phyloP scores from a whole-genome alignment of 371 early-diverging fungal species.

The Apophysomyces trapeziformis region DNA sequence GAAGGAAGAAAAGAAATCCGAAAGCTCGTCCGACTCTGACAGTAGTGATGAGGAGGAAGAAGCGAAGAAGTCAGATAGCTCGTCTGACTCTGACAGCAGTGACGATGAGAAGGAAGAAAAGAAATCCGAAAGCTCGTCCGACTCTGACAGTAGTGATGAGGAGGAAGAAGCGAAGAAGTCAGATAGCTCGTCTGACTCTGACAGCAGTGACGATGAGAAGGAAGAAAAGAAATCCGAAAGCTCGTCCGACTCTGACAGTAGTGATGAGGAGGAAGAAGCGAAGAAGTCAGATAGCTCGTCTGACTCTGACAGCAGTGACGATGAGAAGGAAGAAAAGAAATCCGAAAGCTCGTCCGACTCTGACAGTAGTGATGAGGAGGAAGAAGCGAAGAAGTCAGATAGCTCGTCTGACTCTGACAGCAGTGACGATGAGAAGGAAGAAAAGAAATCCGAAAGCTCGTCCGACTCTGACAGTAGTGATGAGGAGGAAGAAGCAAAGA shows the following conservation, averaged over 20 bases:
- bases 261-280: background rate
- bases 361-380: slow-evolving; percentile 27
- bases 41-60: slow-evolving; percentile 17
- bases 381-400: slow-evolving; percentile 24
- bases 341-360: slow-evolving; percentile 18
- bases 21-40: slow-evolving; percentile 14
- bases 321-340: background rate
- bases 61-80: too few species aligned
- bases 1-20: slow-evolving; percentile 22
- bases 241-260: background rate
- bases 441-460: slow-evolving; percentile 10
- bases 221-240: slow-evolving; percentile 13
- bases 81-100: slow-evolving; percentile 20
- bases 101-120: slow-evolving; percentile 21
- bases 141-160: slow-evolving; percentile 23
- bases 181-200: too few species aligned
- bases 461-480: slow-evolving; percentile 18
- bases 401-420: slow-evolving; percentile 20
- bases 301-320: slow-evolving; percentile 24
- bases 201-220: slow-evolving; percentile 15
- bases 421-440: slow-evolving; percentile 10
- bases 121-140: slow-evolving; percentile 11
- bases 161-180: too few species aligned
- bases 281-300: background rate
- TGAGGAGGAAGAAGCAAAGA: slow-evolving; percentile 18